phyloP scores from a whole-genome alignment of 805 yeast species.

The Maudiozyma turicensis region DNA sequence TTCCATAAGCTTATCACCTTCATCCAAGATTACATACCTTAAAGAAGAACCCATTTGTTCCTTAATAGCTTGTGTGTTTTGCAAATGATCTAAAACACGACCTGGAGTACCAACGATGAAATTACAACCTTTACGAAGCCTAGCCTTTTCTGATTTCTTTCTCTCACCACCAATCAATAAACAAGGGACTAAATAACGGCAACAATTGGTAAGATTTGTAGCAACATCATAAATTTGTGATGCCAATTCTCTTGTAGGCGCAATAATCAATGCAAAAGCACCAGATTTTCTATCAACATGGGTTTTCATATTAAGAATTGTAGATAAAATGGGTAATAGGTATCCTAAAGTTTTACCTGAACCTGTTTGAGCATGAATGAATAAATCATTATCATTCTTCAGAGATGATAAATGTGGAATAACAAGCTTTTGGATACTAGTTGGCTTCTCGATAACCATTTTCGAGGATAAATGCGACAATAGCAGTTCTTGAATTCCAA shows the following conservation, averaged over 20 bases:
- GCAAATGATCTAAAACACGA: conserved; percentile 86
- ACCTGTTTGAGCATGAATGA: conserved; percentile 96
- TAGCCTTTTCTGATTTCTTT: conserved; percentile 92
- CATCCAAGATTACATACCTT: conserved; percentile 86
- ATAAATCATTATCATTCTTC: conserved; percentile 49
- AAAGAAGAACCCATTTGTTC: conserved; percentile 46
- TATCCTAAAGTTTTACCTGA: conserved; percentile 94
- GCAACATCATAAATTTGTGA: conserved; percentile 78
- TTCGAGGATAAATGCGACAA: conserved; percentile 45
- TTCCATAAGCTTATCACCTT: conserved; percentile 93
- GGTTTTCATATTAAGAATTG: conserved; percentile 47
- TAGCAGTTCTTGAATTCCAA: conserved; percentile 54
- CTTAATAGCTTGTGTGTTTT: conserved; percentile 71
- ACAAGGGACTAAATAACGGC: conserved; percentile 89
- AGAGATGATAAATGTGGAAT: conserved; percentile 48
- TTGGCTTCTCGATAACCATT: conserved; percentile 57
- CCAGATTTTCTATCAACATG: conserved; percentile 58
- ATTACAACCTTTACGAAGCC: conserved; percentile 91
- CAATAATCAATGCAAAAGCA: conserved; percentile 74
- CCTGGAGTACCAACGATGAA: conserved; percentile 98
- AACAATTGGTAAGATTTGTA: conserved; percentile 60
- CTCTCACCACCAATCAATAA: conserved; percentile 97
- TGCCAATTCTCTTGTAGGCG: conserved; percentile 95
- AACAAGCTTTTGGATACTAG: conserved; percentile 76
- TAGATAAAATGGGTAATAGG: conserved; percentile 70